A percentile compares a stretch with the other conserved stretches of the same genome.
Evolutionary conservation across 352 stramenopile species (phyloP).

Genomic region (Phytophthora sp.): DNA sequence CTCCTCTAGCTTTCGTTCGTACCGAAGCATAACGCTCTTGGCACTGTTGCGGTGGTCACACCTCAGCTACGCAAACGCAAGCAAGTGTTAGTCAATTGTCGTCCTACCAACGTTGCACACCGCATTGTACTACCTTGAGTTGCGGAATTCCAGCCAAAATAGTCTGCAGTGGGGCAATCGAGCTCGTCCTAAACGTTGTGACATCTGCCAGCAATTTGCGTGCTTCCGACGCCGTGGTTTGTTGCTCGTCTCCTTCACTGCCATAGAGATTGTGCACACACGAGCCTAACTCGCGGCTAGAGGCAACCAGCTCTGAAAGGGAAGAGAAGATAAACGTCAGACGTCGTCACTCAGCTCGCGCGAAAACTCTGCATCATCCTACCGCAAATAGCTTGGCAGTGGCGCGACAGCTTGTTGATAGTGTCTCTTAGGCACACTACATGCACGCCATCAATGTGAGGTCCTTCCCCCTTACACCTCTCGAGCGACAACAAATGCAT

Average conservation of each 20-base stretch:
- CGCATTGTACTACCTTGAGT: conserved; percentile 42
- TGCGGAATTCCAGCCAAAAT: conserved; percentile 61
- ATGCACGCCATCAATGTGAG: conserved; percentile 1
- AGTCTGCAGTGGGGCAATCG: conserved; percentile 65
- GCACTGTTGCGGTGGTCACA: conserved; percentile 77
- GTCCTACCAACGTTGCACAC: background rate
- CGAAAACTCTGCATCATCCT: conserved; percentile 4
- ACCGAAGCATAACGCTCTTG: conserved; percentile 55
- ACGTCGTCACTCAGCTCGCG: background rate
- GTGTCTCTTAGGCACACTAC: conserved; percentile 44
- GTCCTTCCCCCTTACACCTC: no score
- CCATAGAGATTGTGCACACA: conserved; percentile 28
- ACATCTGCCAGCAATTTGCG: conserved; percentile 39
- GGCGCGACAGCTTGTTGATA: conserved; percentile 54
- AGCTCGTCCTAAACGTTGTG: conserved; percentile 55
- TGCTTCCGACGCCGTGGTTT: conserved; percentile 15
- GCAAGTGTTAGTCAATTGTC: conserved; percentile 1
- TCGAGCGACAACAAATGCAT: background rate
- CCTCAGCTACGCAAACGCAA: conserved; percentile 37
- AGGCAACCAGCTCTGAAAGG: conserved; percentile 34
- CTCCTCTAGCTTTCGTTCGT: conserved; percentile 65
- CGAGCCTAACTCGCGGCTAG: conserved; percentile 26
- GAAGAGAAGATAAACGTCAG: background rate
- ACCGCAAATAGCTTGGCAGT: conserved; percentile 67
- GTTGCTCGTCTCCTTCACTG: conserved; percentile 19